A percentile compares a stretch with the other conserved stretches of the same genome.
These are phyloP conservation scores for Dictyostelium citrinum DNA, from an alignment of 78 protist genomes.

Conservation along the genomic window DNA sequence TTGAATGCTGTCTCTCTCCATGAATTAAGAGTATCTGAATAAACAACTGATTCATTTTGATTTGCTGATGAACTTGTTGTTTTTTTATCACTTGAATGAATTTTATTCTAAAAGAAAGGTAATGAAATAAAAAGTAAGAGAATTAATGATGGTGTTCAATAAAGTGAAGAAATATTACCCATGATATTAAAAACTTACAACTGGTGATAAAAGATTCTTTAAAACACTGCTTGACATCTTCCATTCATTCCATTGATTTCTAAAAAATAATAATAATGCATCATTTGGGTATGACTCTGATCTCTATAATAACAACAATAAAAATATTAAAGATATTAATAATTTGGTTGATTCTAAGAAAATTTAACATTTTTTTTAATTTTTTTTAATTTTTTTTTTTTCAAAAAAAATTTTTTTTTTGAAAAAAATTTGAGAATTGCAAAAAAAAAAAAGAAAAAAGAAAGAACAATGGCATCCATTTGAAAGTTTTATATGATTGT, in stretches of 20 bases:
- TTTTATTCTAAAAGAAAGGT: slow-evolving; percentile 12
- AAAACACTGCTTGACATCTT: slow-evolving; percentile 57
- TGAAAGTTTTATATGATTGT: not conserved
- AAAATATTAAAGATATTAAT: not conserved
- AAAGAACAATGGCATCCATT: not conserved
- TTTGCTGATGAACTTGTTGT: not conserved
- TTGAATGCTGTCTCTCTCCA: slow-evolving; percentile 65
- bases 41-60: slow-evolving; percentile 31
- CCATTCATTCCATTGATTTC: slow-evolving; percentile 83
- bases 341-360: not conserved
- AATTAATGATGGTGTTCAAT: not conserved
- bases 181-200: slow-evolving; percentile 59
- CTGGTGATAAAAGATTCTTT: slow-evolving; percentile 68
- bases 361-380: not conserved
- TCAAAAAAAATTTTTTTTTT: not conserved
- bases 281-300: slow-evolving; percentile 47
- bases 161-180: too few species aligned
- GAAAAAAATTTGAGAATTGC: not conserved
- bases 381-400: not conserved
- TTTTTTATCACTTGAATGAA: slow-evolving; percentile 24
- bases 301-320: not conserved
- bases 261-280: slow-evolving; percentile 50
- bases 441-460: not conserved
- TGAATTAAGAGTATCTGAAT: slow-evolving; percentile 33
- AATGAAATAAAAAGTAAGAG: not conserved